A percentile compares a stretch with the other conserved stretches of the same genome.
These are phyloP conservation scores for Phanerochaete carnosa DNA, from an alignment of 768 basidiomycete genomes.

Conservation along the genomic window DNA sequence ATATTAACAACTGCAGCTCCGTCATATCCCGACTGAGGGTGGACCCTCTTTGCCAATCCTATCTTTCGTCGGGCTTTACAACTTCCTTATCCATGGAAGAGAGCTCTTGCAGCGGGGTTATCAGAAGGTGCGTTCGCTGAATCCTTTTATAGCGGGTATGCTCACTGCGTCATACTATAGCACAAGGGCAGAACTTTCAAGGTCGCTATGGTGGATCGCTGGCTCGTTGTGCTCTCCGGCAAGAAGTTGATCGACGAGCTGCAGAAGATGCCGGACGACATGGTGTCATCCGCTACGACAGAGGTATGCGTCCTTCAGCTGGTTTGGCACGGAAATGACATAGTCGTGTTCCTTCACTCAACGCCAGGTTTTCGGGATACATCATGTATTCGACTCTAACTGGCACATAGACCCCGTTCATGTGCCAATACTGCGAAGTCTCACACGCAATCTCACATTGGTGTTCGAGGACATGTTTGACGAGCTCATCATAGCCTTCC, in stretches of 20 bases:
- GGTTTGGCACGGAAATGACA: not conserved
- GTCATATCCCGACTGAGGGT: slow-evolving; percentile 19
- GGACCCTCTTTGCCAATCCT: slow-evolving; percentile 18
- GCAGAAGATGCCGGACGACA: slow-evolving; percentile 41
- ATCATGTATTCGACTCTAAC: not conserved
- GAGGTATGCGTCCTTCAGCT: slow-evolving; percentile 13
- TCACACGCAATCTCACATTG: slow-evolving; percentile 1
- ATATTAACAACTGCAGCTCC: slow-evolving; percentile 14
- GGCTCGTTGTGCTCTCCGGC: slow-evolving; percentile 45
- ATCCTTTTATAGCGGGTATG: not conserved
- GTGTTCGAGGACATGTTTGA: slow-evolving; percentile 18
- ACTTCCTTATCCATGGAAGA: not conserved
- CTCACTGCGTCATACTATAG: not conserved
- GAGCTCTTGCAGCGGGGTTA: slow-evolving; percentile 16
- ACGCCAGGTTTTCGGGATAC: not conserved
- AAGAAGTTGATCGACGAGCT: slow-evolving; percentile 46
- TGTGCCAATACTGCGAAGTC: not conserved
- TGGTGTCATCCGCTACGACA: slow-evolving; percentile 40
- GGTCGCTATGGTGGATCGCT: slow-evolving; percentile 40
- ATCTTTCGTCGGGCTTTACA: slow-evolving; percentile 9
- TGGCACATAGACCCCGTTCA: slow-evolving; percentile 1
- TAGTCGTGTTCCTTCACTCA: not conserved
- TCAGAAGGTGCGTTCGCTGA: slow-evolving; percentile 10
- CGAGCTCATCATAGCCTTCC: slow-evolving; percentile 17
- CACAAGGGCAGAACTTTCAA: slow-evolving; percentile 32